These are phyloP conservation scores for Amaranthus cruentus DNA, from an alignment of 148 eudicot species.

Conservation along the genomic window DNA sequence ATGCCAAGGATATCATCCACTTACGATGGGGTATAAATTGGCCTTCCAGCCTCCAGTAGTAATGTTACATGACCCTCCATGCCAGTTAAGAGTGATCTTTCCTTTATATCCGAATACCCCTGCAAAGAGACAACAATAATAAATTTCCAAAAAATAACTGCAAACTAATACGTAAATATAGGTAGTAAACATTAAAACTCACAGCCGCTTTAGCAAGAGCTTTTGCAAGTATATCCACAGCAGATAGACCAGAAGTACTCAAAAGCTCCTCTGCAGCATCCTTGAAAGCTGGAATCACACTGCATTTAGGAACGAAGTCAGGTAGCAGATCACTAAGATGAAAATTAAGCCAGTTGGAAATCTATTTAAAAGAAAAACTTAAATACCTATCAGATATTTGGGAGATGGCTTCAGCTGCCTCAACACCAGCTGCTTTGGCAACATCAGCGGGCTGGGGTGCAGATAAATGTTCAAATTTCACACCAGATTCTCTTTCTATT, in stretches of 20 bases:
- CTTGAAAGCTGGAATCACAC: constrained; percentile 86
- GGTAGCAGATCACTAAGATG: background rate
- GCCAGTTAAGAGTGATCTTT: constrained; percentile 76
- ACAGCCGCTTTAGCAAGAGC: constrained; percentile 90
- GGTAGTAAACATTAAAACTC: constrained; percentile 22
- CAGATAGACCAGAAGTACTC: constrained; percentile 58
- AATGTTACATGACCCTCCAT: constrained; percentile 75
- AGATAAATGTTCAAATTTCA: constrained; percentile 77
- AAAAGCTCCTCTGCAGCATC: constrained; percentile 88
- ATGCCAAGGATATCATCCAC: constrained; percentile 19
- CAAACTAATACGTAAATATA: background rate
- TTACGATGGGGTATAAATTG: constrained; percentile 76
- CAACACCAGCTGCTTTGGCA: constrained; percentile 83
- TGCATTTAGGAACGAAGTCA: constrained; percentile 16
- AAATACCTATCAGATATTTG: constrained; percentile 72
- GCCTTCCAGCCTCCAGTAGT: constrained; percentile 63
- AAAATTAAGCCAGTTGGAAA: background rate
- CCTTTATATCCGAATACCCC: constrained; percentile 90
- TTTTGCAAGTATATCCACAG: constrained; percentile 78
- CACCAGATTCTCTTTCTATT: constrained; percentile 95
- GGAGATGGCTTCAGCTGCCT: constrained; percentile 55
- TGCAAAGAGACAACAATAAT: constrained; percentile 24
- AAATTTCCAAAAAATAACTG: background rate
- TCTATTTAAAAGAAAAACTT: background rate
- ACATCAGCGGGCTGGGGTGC: constrained; percentile 97